These are phyloP conservation scores for Lyophyllum semitale DNA, from an alignment of 768 basidiomycete species.

Conservation along the genomic window DNA sequence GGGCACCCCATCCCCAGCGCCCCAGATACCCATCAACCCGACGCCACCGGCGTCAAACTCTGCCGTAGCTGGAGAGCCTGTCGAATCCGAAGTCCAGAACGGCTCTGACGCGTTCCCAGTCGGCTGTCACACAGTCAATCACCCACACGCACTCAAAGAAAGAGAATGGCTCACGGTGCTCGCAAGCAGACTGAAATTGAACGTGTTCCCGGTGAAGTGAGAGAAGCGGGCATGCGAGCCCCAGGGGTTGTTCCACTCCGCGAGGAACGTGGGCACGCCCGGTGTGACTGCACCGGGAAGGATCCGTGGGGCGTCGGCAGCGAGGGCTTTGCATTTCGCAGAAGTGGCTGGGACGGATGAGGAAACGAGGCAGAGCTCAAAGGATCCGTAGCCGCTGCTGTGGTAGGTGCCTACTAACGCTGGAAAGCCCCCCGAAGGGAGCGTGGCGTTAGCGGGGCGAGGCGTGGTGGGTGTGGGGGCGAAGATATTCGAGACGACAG, in stretches of 20 bases:
- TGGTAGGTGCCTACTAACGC: constrained; percentile 21
- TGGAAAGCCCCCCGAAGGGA: constrained; percentile 12
- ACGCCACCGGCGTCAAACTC: constrained; percentile 6
- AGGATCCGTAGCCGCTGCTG: constrained; percentile 21
- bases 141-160: neutral
- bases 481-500: neutral
- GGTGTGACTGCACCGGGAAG: constrained; percentile 16
- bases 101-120: constrained; percentile 16
- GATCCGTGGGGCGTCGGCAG: constrained; percentile 4
- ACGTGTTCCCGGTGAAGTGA: constrained; percentile 22
- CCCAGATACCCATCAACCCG: constrained; percentile 17
- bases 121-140: neutral
- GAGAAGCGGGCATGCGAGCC: constrained; percentile 16
- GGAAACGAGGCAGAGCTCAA: constrained; percentile 22
- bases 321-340: constrained; percentile 8
- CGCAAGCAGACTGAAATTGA: constrained; percentile 16
- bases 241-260: constrained; percentile 13
- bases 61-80: neutral
- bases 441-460: constrained; percentile 13
- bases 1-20: constrained; percentile 15
- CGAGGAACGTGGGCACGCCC: constrained; percentile 16
- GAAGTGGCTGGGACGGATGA: neutral
- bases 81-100: constrained; percentile 12
- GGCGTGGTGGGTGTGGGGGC: neutral
- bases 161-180: constrained; percentile 15